Base-by-base conservation (phyloP, 139 green algal genomes). In the Microglena sp. region DNA sequence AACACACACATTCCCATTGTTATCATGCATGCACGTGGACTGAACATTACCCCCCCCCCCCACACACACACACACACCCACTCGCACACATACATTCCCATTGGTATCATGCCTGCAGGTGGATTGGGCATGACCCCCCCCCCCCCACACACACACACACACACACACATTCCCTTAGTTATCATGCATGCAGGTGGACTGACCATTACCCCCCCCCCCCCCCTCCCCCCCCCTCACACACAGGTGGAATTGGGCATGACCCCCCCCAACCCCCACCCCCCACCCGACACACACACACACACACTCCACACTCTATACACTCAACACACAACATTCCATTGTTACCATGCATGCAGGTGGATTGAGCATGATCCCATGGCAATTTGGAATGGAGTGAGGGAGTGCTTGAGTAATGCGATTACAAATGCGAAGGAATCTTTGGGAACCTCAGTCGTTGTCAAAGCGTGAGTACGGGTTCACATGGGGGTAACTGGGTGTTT, bases 61-160 rank as follows among this genome's bases (percentile, higher is more conserved):
- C n/a, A n/a, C n/a, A n/a, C n/a, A n/a, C n/a, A n/a, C n/a, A n/a
- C n/a, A n/a, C n/a, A n/a, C n/a, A n/a, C n/a, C n/a, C n/a, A n/a
- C n/a, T n/a, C n/a, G n/a, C n/a, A n/a, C n/a, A n/a, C n/a, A n/a
- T n/a, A n/a, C n/a, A n/a, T n/a, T n/a, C n/a, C n/a, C 40, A 50
- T 24, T 18, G 18, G 22, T 33, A 59, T 8, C 62, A 45, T 30
- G 21, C 33, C 2, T 61, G 30, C 77, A 95, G 89, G 2, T 98
- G 93, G 92, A 83, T 82, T 45, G 93, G 97, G 74, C 93, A 99
- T 58, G 88, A 97, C 33, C 90, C 93, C 0, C n/a, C n/a, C n/a
- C n/a, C n/a, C n/a, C n/a, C n/a, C n/a, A 33, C 21, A 35, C 55
- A 36, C n/a, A 21, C 8, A 62, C 7, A 62, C 40, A 50, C 15